A percentile compares a stretch with the other conserved stretches of the same genome.
Evolutionary conservation across 108 stramenopile species (phyloP).

Genomic region (Nannochloropsis oceanica): DNA sequence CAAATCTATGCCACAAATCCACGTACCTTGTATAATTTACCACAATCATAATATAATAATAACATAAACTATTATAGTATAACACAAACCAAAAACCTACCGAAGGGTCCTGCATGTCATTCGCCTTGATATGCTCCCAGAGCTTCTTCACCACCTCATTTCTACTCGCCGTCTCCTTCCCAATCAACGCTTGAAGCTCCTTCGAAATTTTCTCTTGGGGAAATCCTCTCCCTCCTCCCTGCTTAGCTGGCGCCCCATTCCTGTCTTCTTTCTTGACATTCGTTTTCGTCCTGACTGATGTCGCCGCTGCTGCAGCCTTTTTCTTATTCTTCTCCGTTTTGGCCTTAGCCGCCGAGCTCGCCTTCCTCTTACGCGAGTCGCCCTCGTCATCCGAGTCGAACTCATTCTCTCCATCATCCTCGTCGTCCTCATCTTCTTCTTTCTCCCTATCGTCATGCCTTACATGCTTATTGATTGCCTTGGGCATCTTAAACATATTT

Average conservation of each 20-base stretch:
- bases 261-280: neutral
- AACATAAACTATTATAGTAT: too few species aligned
- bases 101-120: constrained; percentile 8
- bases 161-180: neutral
- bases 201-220: neutral
- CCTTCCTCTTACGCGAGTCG: neutral
- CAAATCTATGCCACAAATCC: too few species aligned
- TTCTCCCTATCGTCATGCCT: neutral
- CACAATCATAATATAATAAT: too few species aligned
- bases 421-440: neutral
- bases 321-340: neutral
- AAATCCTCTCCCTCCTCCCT: neutral
- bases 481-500: constrained; percentile 19
- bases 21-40: too few species aligned
- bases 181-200: neutral
- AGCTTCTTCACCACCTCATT: constrained; percentile 1
- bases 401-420: neutral
- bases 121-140: neutral
- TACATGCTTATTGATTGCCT: neutral
- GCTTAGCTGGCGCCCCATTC: neutral
- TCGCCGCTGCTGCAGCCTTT: neutral
- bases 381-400: neutral
- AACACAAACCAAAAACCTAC: neutral
- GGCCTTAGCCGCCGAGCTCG: neutral
- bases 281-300: neutral